Evolutionary conservation across 768 basidiomycete genomes (phyloP), one percentile per base, ranked within the genome.

Genomic region (Rhizopogon vinicolor): DNA sequence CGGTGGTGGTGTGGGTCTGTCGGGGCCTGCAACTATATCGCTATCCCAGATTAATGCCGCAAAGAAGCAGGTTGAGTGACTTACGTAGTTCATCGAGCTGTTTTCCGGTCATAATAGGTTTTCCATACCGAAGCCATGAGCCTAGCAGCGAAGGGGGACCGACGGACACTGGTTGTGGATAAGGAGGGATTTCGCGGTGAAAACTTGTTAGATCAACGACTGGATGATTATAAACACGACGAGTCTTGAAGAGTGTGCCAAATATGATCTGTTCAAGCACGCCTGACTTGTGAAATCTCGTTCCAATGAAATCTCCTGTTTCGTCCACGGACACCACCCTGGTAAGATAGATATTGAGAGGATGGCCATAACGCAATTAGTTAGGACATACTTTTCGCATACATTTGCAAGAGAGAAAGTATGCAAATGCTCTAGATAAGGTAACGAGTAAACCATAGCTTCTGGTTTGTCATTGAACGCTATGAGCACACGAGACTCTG

Each of bases 111-210:
- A 80, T 74, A 5, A 73, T 75, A 56, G 75, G 73, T 6, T 59
- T 59, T 31, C 74, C 78, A 55, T 76, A 78, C 2, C 74, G 70
- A 55, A 88, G 76, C 75, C 84, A 85, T 3, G 81, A 78, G 29
- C 80, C 75, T 14, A 85, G 65, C 7, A 82, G 59, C 19, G 84
- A 83, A 7, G 79, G 60, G 13, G 84, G 85, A 0, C 81, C 85
- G 31, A 82, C 67, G 14, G 82, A 77, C 3, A 86, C 77, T 10
- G 84, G 86, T 55, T 82, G 79, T 2, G 86, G 87, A 58, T 83
- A 80, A 29, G 79, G 56, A n/a, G 85, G 82, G 0, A 83, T 65
- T 1, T 62, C 58, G 5, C 73, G 72, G 51, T 72, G 73, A 5
- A 76, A 74, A 44, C 64, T 63, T 2, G 71, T 63, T 45, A 87